phyloP scores from a whole-genome alignment of 2,329 filamentous ascomycete genomes.

The Xylariaceae sp. region DNA sequence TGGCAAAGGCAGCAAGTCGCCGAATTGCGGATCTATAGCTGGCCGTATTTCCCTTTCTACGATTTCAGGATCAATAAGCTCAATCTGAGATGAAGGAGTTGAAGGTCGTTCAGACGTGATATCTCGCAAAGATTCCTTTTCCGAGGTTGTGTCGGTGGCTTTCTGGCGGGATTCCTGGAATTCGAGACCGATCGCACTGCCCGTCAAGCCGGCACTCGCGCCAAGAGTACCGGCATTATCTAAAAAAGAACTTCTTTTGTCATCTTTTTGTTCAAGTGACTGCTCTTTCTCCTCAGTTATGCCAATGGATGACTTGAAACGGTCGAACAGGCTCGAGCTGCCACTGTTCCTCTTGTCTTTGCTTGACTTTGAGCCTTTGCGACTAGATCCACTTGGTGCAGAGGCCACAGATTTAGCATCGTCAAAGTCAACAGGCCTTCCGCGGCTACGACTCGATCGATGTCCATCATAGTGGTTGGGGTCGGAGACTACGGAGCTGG shows the following conservation, averaged over 20 bases:
- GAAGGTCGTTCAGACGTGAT: conserved; percentile 30
- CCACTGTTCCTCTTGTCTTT: conserved; percentile 48
- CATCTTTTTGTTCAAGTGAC: conserved; percentile 41
- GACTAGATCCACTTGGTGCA: conserved; percentile 44
- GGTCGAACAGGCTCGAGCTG: conserved; percentile 54
- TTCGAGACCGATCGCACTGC: conserved; percentile 52
- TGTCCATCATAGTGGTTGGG: conserved; percentile 41
- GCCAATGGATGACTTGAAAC: conserved; percentile 52
- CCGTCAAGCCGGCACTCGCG: conserved; percentile 70
- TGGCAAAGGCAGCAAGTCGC: conserved; percentile 68
- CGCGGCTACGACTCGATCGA: conserved; percentile 45
- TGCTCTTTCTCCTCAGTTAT: conserved; percentile 42
- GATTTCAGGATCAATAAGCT: conserved; percentile 63
- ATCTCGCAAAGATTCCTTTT: conserved; percentile 44
- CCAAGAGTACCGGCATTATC: conserved; percentile 73
- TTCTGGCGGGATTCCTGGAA: conserved; percentile 50
- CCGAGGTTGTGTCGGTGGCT: conserved; percentile 52
- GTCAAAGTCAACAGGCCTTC: conserved; percentile 52
- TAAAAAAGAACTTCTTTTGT: conserved; percentile 71
- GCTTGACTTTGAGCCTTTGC: conserved; percentile 38
- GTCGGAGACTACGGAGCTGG: conserved; percentile 57
- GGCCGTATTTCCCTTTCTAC: conserved; percentile 64
- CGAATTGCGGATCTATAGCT: conserved; percentile 70
- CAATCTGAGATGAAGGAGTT: conserved; percentile 37
- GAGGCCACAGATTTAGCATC: conserved; percentile 55